Evolutionary conservation across 495 filamentous ascomycete species (phyloP).

Genomic region (Podospora comata): DNA sequence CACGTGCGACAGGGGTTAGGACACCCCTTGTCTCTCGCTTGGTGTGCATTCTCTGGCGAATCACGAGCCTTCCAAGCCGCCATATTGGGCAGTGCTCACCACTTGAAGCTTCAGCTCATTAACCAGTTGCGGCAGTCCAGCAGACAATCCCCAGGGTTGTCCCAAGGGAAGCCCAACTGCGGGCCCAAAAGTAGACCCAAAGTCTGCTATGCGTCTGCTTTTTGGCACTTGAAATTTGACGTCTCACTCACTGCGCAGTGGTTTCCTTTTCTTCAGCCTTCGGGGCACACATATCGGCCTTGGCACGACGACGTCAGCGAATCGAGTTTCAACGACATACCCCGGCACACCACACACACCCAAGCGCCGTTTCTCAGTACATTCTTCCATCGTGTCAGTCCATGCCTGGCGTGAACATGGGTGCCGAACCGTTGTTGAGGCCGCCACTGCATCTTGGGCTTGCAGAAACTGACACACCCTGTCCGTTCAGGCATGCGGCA

Average conservation of each 20-base stretch:
- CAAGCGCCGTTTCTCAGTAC: neutral
- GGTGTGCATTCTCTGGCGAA: neutral
- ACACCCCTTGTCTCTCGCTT: conserved; percentile 5
- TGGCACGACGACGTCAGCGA: neutral
- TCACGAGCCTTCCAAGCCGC: neutral
- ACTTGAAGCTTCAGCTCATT: conserved; percentile 5
- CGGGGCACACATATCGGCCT: neutral
- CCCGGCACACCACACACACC: neutral
- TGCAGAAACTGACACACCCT: neutral
- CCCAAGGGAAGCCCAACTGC: conserved; percentile 1
- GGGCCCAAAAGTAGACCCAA: neutral
- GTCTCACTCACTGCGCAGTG: neutral
- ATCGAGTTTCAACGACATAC: neutral
- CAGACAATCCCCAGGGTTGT: neutral
- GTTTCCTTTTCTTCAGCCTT: conserved; percentile 10
- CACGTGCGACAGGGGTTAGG: neutral
- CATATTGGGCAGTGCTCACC: conserved; percentile 5
- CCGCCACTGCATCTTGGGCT: conserved; percentile 7
- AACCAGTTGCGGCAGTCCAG: neutral
- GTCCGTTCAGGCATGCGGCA: neutral
- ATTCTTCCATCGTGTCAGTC: neutral
- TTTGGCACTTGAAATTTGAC: neutral
- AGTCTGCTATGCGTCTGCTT: neutral
- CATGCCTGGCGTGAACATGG: neutral
- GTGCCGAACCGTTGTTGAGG: conserved; percentile 2